Evolutionary conservation across 345 rosid species (phyloP).

Genomic region (Chamaenerion angustifolium): DNA sequence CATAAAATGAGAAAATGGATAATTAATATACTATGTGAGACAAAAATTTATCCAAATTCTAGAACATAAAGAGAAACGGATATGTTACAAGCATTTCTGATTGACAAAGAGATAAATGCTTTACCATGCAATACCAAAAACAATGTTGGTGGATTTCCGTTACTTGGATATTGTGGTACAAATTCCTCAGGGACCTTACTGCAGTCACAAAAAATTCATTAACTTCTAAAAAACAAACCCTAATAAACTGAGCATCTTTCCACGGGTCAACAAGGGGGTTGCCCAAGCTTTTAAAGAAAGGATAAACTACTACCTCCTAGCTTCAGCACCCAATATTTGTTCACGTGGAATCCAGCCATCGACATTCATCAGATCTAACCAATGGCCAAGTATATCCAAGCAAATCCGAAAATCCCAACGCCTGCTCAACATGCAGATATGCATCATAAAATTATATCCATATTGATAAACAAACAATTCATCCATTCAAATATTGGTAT

Average conservation of each 20-base stretch:
- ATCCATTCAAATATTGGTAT: no score
- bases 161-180: constrained; percentile 63
- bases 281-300: constrained; percentile 1
- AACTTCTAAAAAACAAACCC: no score
- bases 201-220: constrained; percentile 10
- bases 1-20: constrained; percentile 5
- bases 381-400: constrained; percentile 85
- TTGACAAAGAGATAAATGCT: constrained; percentile 8
- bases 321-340: constrained; percentile 88
- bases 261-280: not conserved
- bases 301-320: constrained; percentile 48
- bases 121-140: constrained; percentile 70
- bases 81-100: not conserved
- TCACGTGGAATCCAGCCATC: constrained; percentile 99
- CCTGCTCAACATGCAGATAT: constrained; percentile 33
- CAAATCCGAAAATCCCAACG: constrained; percentile 72
- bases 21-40: not conserved
- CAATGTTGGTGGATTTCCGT: constrained; percentile 88
- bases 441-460: constrained; percentile 2
- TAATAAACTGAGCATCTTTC: no score
- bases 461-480: not conserved
- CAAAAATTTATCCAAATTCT: not conserved
- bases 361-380: constrained; percentile 86
- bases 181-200: constrained; percentile 76
- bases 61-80: not conserved